Percentiles rank a stretch among this genome's conserved stretches.
Evolutionary conservation across 176 grass and related monocot genomes (phyloP).

Genomic region (Oryza meyeriana): DNA sequence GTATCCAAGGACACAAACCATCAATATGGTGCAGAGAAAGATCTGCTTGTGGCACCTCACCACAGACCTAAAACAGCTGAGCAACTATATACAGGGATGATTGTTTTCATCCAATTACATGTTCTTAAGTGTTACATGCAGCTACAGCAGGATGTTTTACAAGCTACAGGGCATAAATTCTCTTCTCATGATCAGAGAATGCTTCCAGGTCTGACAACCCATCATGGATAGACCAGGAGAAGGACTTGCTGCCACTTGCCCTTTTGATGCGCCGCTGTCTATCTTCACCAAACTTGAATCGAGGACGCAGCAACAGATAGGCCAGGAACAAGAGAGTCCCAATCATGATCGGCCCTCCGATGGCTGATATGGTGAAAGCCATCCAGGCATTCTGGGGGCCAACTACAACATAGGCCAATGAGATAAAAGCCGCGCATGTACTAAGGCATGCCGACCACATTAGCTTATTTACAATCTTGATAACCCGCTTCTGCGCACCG

Average conservation of each 20-base stretch:
- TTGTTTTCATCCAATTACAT: not conserved
- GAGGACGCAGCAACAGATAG: slow-evolving; percentile 74
- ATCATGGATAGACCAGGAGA: slow-evolving; percentile 83
- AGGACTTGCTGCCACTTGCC: slow-evolving; percentile 85
- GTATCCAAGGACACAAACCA: not conserved
- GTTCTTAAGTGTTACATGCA: slow-evolving; percentile 24
- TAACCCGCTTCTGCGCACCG: slow-evolving; percentile 83
- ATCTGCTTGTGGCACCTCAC: not conserved
- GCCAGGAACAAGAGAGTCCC: slow-evolving; percentile 80
- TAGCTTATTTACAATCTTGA: slow-evolving; percentile 93
- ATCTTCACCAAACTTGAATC: slow-evolving; percentile 73
- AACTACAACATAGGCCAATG: slow-evolving; percentile 90
- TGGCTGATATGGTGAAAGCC: slow-evolving; percentile 68
- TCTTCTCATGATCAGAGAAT: slow-evolving; percentile 90
- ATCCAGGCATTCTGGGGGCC: slow-evolving; percentile 80
- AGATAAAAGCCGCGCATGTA: slow-evolving; percentile 79
- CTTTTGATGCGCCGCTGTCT: slow-evolving; percentile 77
- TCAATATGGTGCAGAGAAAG: slow-evolving; percentile 14
- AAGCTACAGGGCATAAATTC: slow-evolving; percentile 82
- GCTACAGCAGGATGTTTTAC: not conserved
- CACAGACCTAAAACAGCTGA: slow-evolving; percentile 27
- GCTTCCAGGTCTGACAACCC: slow-evolving; percentile 75
- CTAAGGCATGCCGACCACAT: slow-evolving; percentile 97
- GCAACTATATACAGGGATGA: slow-evolving; percentile 40
- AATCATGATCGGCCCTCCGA: slow-evolving; percentile 91